Percentiles rank a stretch among this genome's conserved stretches.
These are phyloP conservation scores for Quillaja saponaria DNA, from an alignment of 306 rosid genomes.

Conservation along the genomic window DNA sequence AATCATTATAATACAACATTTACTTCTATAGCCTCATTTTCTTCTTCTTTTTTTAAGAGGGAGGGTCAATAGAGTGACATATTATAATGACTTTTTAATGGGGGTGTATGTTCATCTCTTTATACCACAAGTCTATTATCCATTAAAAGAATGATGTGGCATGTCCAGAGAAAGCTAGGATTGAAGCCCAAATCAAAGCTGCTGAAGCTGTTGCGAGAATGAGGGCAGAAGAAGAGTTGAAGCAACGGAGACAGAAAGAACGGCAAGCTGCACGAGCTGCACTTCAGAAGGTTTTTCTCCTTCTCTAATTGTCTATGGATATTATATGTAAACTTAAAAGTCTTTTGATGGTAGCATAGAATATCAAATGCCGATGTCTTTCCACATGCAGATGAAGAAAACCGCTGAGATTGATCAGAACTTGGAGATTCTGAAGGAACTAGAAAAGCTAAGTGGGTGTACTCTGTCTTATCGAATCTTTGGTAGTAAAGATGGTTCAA, in stretches of 20 bases:
- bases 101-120: not conserved
- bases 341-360: too few species aligned
- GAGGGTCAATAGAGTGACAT: not conserved
- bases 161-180: slow-evolving; percentile 64
- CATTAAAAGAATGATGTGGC: too few species aligned
- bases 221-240: slow-evolving; percentile 54
- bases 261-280: slow-evolving; percentile 86
- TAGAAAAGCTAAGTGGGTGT: slow-evolving; percentile 63
- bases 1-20: too few species aligned
- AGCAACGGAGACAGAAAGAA: slow-evolving; percentile 62
- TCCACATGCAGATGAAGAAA: slow-evolving; percentile 54
- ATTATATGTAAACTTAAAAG: not conserved
- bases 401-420: slow-evolving; percentile 68
- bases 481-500: slow-evolving; percentile 26
- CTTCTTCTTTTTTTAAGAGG: not conserved
- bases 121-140: not conserved
- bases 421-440: slow-evolving; percentile 58
- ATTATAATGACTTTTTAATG: not conserved
- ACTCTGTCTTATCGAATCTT: slow-evolving; percentile 30
- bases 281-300: slow-evolving; percentile 56
- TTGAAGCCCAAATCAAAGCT: slow-evolving; percentile 75
- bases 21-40: too few species aligned
- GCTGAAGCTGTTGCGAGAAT: slow-evolving; percentile 63
- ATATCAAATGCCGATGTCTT: not conserved
- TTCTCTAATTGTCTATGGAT: not conserved